Percentiles rank a stretch among this genome's conserved stretches.
Evolutionary conservation across 2,329 filamentous ascomycete genomes (phyloP).

Genomic region (Trichophyton rubrum): DNA sequence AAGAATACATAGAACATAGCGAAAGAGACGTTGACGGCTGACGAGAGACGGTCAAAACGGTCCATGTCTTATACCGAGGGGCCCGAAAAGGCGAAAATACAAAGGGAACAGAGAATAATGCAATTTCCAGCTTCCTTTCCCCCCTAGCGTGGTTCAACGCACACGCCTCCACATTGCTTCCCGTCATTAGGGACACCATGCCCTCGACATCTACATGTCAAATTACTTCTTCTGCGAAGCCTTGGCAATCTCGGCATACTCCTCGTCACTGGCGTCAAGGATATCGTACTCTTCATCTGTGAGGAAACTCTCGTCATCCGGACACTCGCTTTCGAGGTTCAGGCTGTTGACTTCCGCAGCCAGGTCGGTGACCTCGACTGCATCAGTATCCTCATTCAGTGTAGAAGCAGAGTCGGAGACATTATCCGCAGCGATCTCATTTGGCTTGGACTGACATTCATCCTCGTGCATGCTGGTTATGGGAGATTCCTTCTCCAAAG

Average conservation of each 20-base stretch:
- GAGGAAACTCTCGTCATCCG: slow-evolving; percentile 58
- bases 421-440: slow-evolving; percentile 16
- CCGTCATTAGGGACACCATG: too few relatives aligned
- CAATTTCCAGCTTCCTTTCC: not conserved
- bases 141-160: not conserved
- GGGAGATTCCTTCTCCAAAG: slow-evolving; percentile 86
- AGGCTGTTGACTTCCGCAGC: slow-evolving; percentile 49
- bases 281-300: slow-evolving; percentile 99
- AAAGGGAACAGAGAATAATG: not conserved
- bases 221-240: slow-evolving; percentile 4
- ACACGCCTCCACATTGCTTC: too few relatives aligned
- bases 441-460: slow-evolving; percentile 31
- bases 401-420: slow-evolving; percentile 39
- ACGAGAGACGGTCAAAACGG: not conserved
- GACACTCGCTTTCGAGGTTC: slow-evolving; percentile 36
- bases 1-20: not conserved
- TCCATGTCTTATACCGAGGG: not conserved
- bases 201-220: not conserved
- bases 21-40: not conserved
- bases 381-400: slow-evolving; percentile 16
- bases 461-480: slow-evolving; percentile 67
- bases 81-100: not conserved
- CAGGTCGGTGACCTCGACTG: slow-evolving; percentile 20
- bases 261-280: slow-evolving; percentile 85
- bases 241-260: slow-evolving; percentile 44